Evolutionary conservation across 1,284 basidiomycete genomes (phyloP).

Genomic region (Sanguinoderma infundibulare): DNA sequence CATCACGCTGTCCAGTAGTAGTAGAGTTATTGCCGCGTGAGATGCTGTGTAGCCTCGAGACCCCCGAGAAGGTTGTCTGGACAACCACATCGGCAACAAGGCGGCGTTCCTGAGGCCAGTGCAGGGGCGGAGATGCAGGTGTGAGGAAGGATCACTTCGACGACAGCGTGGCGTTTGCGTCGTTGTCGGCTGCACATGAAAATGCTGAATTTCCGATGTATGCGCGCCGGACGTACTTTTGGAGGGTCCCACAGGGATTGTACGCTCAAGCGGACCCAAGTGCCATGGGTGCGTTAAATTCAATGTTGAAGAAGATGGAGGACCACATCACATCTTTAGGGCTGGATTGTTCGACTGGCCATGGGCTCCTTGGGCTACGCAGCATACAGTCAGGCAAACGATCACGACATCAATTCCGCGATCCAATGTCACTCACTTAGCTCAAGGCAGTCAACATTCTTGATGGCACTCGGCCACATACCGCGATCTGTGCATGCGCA

Average conservation of each 20-base stretch:
- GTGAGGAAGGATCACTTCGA: slow-evolving; percentile 38
- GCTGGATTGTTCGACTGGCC: slow-evolving; percentile 37
- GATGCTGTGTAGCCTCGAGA: slow-evolving; percentile 28
- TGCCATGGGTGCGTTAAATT: slow-evolving; percentile 5
- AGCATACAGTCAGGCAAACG: background rate
- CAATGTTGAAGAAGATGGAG: slow-evolving; percentile 43
- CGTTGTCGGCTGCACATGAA: slow-evolving; percentile 34
- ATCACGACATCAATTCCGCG: background rate
- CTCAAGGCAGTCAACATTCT: slow-evolving; percentile 39
- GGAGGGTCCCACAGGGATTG: slow-evolving; percentile 36
- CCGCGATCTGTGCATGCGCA: slow-evolving; percentile 40
- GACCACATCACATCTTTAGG: slow-evolving; percentile 39
- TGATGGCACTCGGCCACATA: slow-evolving; percentile 35
- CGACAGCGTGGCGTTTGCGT: slow-evolving; percentile 36
- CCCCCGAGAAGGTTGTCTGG: slow-evolving; percentile 33
- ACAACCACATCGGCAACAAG: slow-evolving; percentile 36
- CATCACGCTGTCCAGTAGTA: background rate
- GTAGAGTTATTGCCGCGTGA: slow-evolving; percentile 19
- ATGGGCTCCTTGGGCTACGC: slow-evolving; percentile 34
- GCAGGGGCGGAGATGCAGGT: slow-evolving; percentile 34
- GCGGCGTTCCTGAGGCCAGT: slow-evolving; percentile 34
- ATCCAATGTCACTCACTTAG: slow-evolving; percentile 32
- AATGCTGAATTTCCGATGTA: background rate
- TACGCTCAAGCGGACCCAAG: no score
- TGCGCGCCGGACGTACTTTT: slow-evolving; percentile 25